Conservation (phyloP, 2,329 filamentous ascomycete genomes). For the Fusarium longipes region DNA sequence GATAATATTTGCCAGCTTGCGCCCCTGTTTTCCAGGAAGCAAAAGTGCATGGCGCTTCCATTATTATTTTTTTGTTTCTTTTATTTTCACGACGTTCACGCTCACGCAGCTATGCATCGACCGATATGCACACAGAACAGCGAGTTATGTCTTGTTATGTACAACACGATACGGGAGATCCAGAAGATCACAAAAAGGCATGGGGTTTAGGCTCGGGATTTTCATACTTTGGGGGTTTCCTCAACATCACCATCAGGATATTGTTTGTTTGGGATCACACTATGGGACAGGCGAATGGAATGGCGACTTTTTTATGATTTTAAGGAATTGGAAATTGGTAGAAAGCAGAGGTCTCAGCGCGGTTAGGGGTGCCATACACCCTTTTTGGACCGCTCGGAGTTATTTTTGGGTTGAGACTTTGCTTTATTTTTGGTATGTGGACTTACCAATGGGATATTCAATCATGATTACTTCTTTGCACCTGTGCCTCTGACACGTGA, state of each 20-base stretch:
- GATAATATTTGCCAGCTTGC: slow-evolving; percentile 1
- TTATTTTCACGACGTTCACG: slow-evolving; percentile 41
- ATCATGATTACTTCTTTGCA: slow-evolving; percentile 9
- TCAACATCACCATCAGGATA: not conserved
- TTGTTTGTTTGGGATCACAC: not conserved
- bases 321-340: slow-evolving; percentile 19
- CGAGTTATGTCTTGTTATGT: slow-evolving; percentile 19
- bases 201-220: not conserved
- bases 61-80: not conserved
- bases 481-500: not conserved
- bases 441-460: slow-evolving; percentile 31
- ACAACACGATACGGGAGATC: slow-evolving; percentile 18
- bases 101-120: slow-evolving; percentile 31
- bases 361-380: slow-evolving; percentile 23
- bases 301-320: slow-evolving; percentile 3
- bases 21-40: slow-evolving; percentile 16
- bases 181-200: slow-evolving; percentile 15
- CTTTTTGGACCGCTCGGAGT: slow-evolving; percentile 25
- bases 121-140: slow-evolving; percentile 23
- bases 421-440: slow-evolving; percentile 25
- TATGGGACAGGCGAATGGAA: slow-evolving; percentile 19
- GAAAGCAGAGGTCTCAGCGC: slow-evolving; percentile 38
- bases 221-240: slow-evolving; percentile 6
- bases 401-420: slow-evolving; percentile 29
- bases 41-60: slow-evolving; percentile 5